Conservation (phyloP, 441 rosid genomes). For the Jatropha multifida region DNA sequence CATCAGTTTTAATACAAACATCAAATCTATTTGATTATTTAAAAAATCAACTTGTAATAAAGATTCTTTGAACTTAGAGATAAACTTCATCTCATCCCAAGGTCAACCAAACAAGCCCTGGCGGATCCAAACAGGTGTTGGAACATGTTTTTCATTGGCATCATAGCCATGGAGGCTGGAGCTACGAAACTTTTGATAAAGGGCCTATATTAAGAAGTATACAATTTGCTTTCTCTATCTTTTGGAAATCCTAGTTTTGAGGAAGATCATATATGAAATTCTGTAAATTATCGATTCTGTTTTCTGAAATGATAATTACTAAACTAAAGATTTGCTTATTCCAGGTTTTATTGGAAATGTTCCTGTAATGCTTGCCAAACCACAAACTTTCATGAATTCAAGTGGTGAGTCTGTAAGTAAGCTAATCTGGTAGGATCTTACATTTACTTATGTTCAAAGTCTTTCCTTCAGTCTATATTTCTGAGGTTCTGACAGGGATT, state of each 20-base stretch:
- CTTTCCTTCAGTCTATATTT: not conserved
- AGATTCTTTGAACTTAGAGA: too few relatives aligned
- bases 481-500: conserved; percentile 24
- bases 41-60: too few relatives aligned
- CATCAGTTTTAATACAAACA: too few relatives aligned
- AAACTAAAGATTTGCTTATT: conserved; percentile 8
- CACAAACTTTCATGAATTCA: conserved; percentile 90
- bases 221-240: not conserved
- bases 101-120: not conserved
- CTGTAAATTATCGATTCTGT: not conserved
- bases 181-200: not conserved
- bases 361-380: conserved; percentile 92
- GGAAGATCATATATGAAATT: not conserved
- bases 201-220: not conserved
- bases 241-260: not conserved
- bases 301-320: not conserved
- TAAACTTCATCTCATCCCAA: too few relatives aligned
- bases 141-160: not conserved
- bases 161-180: not conserved
- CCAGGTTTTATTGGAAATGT: conserved; percentile 74
- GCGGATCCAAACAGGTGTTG: not conserved
- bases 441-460: conserved; percentile 15
- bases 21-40: too few relatives aligned
- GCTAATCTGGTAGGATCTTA: conserved; percentile 33
- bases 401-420: conserved; percentile 98